Base-by-base conservation (phyloP, 2,329 filamentous ascomycete genomes). In the Elsinoe fawcettii region DNA sequence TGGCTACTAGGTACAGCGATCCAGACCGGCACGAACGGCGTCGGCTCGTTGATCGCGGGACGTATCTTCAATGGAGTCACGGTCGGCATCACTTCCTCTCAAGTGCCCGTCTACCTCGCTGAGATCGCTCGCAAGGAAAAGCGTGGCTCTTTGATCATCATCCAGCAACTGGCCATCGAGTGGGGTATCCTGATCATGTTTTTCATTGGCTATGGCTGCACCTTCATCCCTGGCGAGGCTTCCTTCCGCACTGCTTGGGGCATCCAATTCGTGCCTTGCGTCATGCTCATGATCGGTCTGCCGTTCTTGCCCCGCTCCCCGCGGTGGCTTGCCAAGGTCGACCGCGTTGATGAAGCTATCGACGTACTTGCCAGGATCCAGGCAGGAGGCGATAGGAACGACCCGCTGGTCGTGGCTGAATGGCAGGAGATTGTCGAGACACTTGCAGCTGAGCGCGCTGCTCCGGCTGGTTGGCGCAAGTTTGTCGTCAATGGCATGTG, bases 401-500 rank as follows among this genome's bases (percentile, higher is more conserved):
- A 77, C 61, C 73, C 75, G 3, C 68, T 75, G 32, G 75, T 78
- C 8, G 65, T 77, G 46, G 75, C 75, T 2, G 76, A 78, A 58
- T 77, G 73, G 67, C 71, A 77, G 59, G 75, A 77, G 59, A 77
- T 77, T 55, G 69, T 70, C 3, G 70, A 66, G 0, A 70, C 71
- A 1, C 68, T 76, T 8, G 68, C 65, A 14, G 71, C 72, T 27
- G 75, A 76, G 61, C 69, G 74, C 18, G 56, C 62, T 23, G 70
- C 71, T 16, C 64, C 65, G 16, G 63, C 65, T 22, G 71, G 70
- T 2, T 76, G 72, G 74, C 66, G 70, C 36, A 75, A 73, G 58
- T 77, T 76, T 56, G 65, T 76, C n/a, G 67, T 72, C 53, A 75
- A 76, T 56, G 79, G 80, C 64, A 83, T 83, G 80, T 82, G 80